phyloP scores from a whole-genome alignment of 495 filamentous ascomycete genomes.

The Margaritispora aquatica region DNA sequence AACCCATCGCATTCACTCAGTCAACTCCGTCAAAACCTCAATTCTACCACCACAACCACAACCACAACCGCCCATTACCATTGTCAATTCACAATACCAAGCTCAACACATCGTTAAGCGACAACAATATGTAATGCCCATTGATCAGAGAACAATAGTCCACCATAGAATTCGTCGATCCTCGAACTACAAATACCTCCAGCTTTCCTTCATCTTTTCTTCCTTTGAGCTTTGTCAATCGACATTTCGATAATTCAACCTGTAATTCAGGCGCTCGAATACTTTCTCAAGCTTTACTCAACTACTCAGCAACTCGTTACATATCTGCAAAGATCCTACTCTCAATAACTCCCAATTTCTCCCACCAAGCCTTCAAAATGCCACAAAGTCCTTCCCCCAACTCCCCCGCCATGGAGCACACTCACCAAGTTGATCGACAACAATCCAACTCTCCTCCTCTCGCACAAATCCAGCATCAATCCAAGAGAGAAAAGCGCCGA shows the following conservation, averaged over 20 bases:
- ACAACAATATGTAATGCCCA: background rate
- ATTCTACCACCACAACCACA: too few species aligned
- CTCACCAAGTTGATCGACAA: constrained; percentile 13
- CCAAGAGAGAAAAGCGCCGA: constrained; percentile 88
- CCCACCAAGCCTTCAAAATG: constrained; percentile 3
- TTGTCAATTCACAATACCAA: background rate
- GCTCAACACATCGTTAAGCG: background rate
- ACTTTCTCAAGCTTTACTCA: background rate
- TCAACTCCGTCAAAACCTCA: background rate
- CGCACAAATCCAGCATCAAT: constrained; percentile 36
- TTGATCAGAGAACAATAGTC: background rate
- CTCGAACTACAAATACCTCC: background rate
- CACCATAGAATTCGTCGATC: background rate
- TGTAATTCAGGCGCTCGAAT: background rate
- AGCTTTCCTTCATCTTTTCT: background rate
- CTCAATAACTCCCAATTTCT: background rate
- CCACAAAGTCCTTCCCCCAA: constrained; percentile 20
- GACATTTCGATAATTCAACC: background rate
- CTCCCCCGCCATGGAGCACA: constrained; percentile 14
- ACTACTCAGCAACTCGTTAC: background rate
- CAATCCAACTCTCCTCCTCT: constrained; percentile 21
- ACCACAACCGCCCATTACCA: too few species aligned
- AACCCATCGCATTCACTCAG: background rate
- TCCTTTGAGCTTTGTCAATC: background rate
- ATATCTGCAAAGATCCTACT: background rate